Base-by-base conservation (phyloP, 495 filamentous ascomycete genomes). In the Podospora conica region DNA sequence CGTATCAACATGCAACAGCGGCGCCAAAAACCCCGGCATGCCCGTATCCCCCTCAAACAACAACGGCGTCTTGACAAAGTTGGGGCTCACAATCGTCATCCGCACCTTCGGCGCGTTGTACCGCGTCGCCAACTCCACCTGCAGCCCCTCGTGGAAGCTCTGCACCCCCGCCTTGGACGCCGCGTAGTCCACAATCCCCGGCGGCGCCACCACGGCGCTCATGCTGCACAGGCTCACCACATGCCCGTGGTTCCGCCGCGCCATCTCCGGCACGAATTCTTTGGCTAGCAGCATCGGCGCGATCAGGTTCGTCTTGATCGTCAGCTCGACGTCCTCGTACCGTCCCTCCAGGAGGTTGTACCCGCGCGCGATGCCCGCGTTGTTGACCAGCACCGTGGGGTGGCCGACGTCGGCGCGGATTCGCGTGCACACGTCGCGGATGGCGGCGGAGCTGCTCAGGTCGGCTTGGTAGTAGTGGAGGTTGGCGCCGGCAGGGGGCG, bases 1-100 rank as follows among this genome's bases (percentile, higher is more conserved):
- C 6, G 76, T 77, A 53, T 78, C 74, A 3, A 76, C 69, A 63
- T 79, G 73, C 21, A 80, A 48, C n/a, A 78, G 27, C 27, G 78
- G 77, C 28, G 70, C 67, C 2, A 78, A 1, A 25, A 79, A 78
- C 9, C 65, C 67, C 3, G 76, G 67, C 59, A 77, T 70, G 18
- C 69, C 68, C 9, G 71, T 71, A 23, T 71, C 63, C 1, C 75
- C 74, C 12, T 68, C 61, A 53, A 78, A 63, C 8, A 80, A 15
- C 15, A 40, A 56, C 9, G 77, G 74, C 20, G 77, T 78, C 27
- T 72, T 70, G 48, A 77, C 74, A 21, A 78, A 78, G 58, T 73
- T 77, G 55, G 73, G 68, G 20, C 76, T 69, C 1, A 68, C 72
- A 11, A 73, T 40, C 1, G 74, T 77, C 12, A 73, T 65, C 22